A percentile compares a stretch with the other conserved stretches of the same genome.
Evolutionary conservation across 139 green algal genomes (phyloP).

Genomic region (Chlamydomonas sp.): DNA sequence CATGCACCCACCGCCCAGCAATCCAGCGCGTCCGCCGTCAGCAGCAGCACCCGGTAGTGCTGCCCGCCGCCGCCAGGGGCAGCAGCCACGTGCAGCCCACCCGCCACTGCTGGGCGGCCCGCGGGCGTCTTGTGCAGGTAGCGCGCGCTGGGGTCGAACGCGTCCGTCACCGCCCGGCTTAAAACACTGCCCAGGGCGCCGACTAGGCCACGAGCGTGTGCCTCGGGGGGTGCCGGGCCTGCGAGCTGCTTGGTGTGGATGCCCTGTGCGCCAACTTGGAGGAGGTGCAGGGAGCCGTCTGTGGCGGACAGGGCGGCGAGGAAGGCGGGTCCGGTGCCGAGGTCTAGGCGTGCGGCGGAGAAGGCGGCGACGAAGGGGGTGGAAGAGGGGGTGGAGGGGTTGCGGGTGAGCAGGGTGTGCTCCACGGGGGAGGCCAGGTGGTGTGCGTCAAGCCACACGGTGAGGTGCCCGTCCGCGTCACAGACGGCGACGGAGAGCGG

Average conservation of each 20-base stretch:
- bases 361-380: slow-evolving; percentile 18
- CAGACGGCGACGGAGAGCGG: slow-evolving; percentile 36
- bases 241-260: slow-evolving; percentile 35
- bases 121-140: slow-evolving; percentile 31
- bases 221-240: neutral
- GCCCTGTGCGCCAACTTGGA: neutral
- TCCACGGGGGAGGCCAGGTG: slow-evolving; percentile 35
- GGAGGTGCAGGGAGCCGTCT: slow-evolving; percentile 42
- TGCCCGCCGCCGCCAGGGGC: slow-evolving; percentile 1
- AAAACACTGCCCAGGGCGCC: slow-evolving; percentile 35
- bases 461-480: slow-evolving; percentile 23
- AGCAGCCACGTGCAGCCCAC: slow-evolving; percentile 17
- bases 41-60: slow-evolving; percentile 41
- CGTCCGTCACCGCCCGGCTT: slow-evolving; percentile 32
- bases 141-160: slow-evolving; percentile 44
- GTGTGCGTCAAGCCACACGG: slow-evolving; percentile 49
- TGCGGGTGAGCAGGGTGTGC: slow-evolving; percentile 26
- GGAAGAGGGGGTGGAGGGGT: no score
- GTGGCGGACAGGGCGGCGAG: slow-evolving; percentile 23
- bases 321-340: slow-evolving; percentile 23
- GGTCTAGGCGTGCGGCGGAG: slow-evolving; percentile 7
- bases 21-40: slow-evolving; percentile 45
- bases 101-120: slow-evolving; percentile 7
- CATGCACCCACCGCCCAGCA: slow-evolving; percentile 55
- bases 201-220: slow-evolving; percentile 19